Percentiles rank a stretch among this genome's conserved stretches.
Conservation (phyloP, 2,329 filamentous ascomycete genomes). For the Pezicula carpinea region DNA sequence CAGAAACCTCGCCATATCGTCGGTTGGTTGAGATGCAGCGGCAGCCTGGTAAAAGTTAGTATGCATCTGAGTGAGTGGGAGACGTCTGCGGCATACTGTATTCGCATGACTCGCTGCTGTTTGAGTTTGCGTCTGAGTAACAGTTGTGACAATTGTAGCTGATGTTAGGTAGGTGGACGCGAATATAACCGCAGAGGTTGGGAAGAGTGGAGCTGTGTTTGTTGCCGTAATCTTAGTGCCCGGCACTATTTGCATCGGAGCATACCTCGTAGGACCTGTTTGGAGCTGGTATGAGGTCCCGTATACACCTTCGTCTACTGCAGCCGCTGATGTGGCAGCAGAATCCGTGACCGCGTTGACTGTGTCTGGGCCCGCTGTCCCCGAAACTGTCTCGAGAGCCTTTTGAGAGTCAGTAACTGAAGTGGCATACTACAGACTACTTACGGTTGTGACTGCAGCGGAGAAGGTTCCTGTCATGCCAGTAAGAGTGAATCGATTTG, state of each 20-base stretch:
- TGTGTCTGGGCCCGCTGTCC: constrained; percentile 31
- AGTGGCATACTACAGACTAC: background rate
- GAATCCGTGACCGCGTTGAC: constrained; percentile 16
- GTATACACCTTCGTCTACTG: constrained; percentile 16
- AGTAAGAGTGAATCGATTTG: constrained; percentile 57
- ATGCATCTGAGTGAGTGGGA: background rate
- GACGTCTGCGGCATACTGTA: constrained; percentile 23
- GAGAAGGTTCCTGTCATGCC: constrained; percentile 60
- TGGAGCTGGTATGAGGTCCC: constrained; percentile 30
- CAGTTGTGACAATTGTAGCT: constrained; percentile 29
- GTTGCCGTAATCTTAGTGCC: constrained; percentile 33
- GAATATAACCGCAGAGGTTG: constrained; percentile 30
- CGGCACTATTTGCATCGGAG: constrained; percentile 35
- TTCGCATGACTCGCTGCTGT: constrained; percentile 30
- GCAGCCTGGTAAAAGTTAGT: constrained; percentile 22
- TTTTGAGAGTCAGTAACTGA: background rate
- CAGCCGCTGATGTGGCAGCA: constrained; percentile 4
- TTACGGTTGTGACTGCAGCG: constrained; percentile 28
- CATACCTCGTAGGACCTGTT: constrained; percentile 32
- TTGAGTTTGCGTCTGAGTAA: constrained; percentile 31
- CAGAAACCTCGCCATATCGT: constrained; percentile 32
- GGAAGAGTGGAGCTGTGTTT: constrained; percentile 29
- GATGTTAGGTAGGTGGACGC: constrained; percentile 28
- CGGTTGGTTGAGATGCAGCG: constrained; percentile 25
- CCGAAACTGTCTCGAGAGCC: constrained; percentile 30